A percentile compares a stretch with the other conserved stretches of the same genome.
These are phyloP conservation scores for Lineolata rhizophorae DNA, from an alignment of 495 filamentous ascomycete genomes.

Conservation along the genomic window DNA sequence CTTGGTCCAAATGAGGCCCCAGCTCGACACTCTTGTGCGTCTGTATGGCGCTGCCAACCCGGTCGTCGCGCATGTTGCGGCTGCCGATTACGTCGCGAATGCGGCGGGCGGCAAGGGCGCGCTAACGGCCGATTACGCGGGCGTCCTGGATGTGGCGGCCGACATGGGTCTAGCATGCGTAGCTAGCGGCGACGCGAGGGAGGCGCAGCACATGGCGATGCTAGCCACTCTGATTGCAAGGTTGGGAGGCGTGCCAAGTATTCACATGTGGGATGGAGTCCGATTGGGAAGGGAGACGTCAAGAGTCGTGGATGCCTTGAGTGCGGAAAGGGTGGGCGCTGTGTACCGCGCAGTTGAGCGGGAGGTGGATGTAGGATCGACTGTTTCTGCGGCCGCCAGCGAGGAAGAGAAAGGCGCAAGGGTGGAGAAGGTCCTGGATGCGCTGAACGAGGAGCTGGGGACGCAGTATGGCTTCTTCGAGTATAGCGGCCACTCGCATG, in stretches of 20 bases:
- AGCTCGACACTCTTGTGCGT: conserved; percentile 72
- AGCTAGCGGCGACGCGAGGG: conserved; percentile 64
- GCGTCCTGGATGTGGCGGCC: conserved; percentile 62
- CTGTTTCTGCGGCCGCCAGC: conserved; percentile 15
- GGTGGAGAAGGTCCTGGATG: conserved; percentile 47
- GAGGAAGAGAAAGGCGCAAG: conserved; percentile 43
- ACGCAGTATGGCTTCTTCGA: conserved; percentile 86
- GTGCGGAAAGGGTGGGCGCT: conserved; percentile 43
- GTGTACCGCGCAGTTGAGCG: conserved; percentile 48
- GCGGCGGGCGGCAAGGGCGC: conserved; percentile 35
- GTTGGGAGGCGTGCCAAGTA: conserved; percentile 42
- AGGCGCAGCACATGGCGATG: conserved; percentile 87
- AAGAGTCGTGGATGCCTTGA: conserved; percentile 65
- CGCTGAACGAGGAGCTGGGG: conserved; percentile 81
- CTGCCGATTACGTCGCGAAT: conserved; percentile 83
- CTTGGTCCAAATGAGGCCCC: conserved; percentile 55
- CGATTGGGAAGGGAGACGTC: conserved; percentile 67
- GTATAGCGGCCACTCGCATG: conserved; percentile 64
- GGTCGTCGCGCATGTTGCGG: conserved; percentile 84
- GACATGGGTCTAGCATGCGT: conserved; percentile 77
- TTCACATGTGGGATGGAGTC: conserved; percentile 88
- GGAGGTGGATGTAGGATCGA: conserved; percentile 8
- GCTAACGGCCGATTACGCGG: conserved; percentile 72
- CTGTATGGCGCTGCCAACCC: conserved; percentile 80
- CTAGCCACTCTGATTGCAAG: conserved; percentile 67